These are phyloP conservation scores for Babesia bigemina DNA, from an alignment of 169 alveolate genomes.

Conservation along the genomic window DNA sequence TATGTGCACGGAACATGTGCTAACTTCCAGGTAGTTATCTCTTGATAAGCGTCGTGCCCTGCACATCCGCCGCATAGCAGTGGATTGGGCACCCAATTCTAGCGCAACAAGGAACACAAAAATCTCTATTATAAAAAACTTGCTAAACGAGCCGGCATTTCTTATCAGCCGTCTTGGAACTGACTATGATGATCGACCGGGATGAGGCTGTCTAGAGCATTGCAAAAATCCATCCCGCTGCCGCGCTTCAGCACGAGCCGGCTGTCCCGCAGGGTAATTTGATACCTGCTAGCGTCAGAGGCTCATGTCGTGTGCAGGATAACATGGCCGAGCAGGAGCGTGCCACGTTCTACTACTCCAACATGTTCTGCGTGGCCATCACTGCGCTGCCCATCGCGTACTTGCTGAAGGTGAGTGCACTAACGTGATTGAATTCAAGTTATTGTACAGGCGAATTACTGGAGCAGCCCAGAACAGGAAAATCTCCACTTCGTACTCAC, in stretches of 20 bases:
- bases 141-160: too few species aligned
- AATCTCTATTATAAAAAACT: too few species aligned
- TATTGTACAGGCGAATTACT: slow-evolving; percentile 53
- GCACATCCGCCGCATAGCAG: too few species aligned
- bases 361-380: slow-evolving; percentile 49
- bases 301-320: slow-evolving; percentile 1
- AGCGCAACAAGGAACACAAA: too few species aligned
- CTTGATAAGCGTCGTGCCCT: too few species aligned
- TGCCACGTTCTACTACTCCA: slow-evolving; percentile 61
- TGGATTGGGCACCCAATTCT: too few species aligned
- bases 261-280: slow-evolving; percentile 57
- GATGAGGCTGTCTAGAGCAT: slow-evolving; percentile 48
- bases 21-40: too few species aligned
- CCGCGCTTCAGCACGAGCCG: slow-evolving; percentile 64
- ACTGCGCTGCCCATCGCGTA: slow-evolving; percentile 67
- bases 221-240: slow-evolving; percentile 52
- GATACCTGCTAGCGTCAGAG: not conserved
- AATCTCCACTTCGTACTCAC: slow-evolving; percentile 41
- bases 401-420: slow-evolving; percentile 47
- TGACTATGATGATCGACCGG: not conserved
- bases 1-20: too few species aligned
- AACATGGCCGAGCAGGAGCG: slow-evolving; percentile 71
- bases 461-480: slow-evolving; percentile 64
- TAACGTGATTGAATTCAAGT: not conserved
- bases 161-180: not conserved